Percentiles rank a stretch among this genome's conserved stretches.
Evolutionary conservation across 495 filamentous ascomycete species (phyloP).

Genomic region (Aspergillus wentii): DNA sequence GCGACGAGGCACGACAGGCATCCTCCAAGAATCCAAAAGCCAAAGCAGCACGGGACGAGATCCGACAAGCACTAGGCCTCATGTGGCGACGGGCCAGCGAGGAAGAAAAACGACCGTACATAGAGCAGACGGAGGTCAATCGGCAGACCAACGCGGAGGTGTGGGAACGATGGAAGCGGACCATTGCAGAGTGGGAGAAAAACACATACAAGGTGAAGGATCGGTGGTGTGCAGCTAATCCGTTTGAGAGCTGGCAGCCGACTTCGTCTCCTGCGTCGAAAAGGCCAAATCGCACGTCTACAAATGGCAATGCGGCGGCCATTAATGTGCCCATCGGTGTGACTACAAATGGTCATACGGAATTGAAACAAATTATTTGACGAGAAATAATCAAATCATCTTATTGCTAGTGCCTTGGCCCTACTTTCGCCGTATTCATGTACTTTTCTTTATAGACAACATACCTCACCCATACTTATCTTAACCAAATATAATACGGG

Average conservation of each 20-base stretch:
- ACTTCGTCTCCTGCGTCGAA: not conserved
- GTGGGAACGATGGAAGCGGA: constrained; percentile 51
- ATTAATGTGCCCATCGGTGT: too few relatives aligned
- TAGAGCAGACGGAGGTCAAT: constrained; percentile 63
- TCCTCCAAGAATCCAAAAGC: constrained; percentile 62
- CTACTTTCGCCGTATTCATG: too few relatives aligned
- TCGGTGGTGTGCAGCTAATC: constrained; percentile 60
- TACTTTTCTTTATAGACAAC: too few relatives aligned
- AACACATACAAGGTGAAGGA: constrained; percentile 53
- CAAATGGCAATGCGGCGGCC: constrained; percentile 2
- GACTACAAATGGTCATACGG: too few relatives aligned
- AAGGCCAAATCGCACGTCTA: constrained; percentile 1
- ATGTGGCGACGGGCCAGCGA: constrained; percentile 80
- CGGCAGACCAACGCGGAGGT: constrained; percentile 57
- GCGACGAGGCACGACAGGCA: constrained; percentile 60
- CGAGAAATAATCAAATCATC: too few relatives aligned
- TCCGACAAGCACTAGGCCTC: constrained; percentile 73
- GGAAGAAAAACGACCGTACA: constrained; percentile 67
- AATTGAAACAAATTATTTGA: too few relatives aligned
- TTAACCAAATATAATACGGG: too few relatives aligned
- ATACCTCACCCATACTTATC: too few relatives aligned
- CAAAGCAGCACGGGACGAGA: constrained; percentile 64
- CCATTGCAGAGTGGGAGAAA: constrained; percentile 65
- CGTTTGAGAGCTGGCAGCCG: constrained; percentile 30
- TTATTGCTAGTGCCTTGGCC: too few relatives aligned